A percentile compares a stretch with the other conserved stretches of the same genome.
Conservation (phyloP, 2,329 filamentous ascomycete genomes). For the Sarocladium oryzae region DNA sequence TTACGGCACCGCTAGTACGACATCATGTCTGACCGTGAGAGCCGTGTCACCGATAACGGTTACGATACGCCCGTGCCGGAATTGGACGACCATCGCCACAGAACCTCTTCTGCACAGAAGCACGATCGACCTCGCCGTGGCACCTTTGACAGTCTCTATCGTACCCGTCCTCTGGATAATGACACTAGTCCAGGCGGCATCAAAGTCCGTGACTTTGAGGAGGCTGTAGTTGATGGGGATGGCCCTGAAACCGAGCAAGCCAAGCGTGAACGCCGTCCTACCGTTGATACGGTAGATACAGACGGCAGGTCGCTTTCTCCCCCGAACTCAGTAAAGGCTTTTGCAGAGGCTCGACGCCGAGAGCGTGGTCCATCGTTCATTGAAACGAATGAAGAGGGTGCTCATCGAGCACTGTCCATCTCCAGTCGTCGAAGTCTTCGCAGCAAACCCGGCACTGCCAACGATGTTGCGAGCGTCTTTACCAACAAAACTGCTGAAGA, state of each 20-base stretch:
- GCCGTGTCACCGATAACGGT: constrained; percentile 48
- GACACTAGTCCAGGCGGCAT: constrained; percentile 18
- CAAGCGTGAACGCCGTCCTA: constrained; percentile 45
- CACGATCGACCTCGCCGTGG: constrained; percentile 58
- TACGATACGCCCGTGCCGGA: constrained; percentile 72
- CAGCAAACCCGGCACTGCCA: constrained; percentile 51
- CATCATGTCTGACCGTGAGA: constrained; percentile 60
- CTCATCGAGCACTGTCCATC: constrained; percentile 66
- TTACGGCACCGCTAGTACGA: background rate
- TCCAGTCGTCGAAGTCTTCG: constrained; percentile 55
- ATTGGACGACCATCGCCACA: constrained; percentile 80
- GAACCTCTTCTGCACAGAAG: constrained; percentile 53
- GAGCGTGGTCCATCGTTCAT: constrained; percentile 63
- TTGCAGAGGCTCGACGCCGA: constrained; percentile 81
- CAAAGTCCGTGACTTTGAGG: constrained; percentile 73
- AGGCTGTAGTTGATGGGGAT: constrained; percentile 71
- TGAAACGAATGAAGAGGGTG: constrained; percentile 37
- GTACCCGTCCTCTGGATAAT: constrained; percentile 39
- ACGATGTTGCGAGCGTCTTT: constrained; percentile 53
- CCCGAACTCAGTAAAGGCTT: constrained; percentile 95
- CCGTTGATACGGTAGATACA: constrained; percentile 44
- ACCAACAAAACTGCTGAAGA: constrained; percentile 71
- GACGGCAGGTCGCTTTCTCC: constrained; percentile 71
- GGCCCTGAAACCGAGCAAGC: constrained; percentile 10
- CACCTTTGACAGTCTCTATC: constrained; percentile 66